Base-by-base conservation (phyloP, 2,329 filamentous ascomycete genomes). In the Penicillium fuscoglaucum region DNA sequence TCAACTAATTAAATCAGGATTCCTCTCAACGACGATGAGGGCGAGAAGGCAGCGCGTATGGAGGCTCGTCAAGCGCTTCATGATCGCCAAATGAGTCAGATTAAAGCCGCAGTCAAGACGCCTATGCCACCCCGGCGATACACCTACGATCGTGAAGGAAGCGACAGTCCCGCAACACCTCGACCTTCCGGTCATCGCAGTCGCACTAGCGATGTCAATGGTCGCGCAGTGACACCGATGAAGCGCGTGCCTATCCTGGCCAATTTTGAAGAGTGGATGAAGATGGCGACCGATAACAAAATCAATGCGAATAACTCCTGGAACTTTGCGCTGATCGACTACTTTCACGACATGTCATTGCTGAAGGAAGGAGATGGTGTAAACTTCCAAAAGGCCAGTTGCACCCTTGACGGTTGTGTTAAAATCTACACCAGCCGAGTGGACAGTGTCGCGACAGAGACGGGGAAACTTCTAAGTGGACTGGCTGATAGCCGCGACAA, bases 221-320 rank as follows among this genome's bases (percentile, higher is more conserved):
- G 88, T 90, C 46, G 86, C 33, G 90, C 89, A 39, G 89, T 96
- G 54, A 97, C 95, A 59, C 95, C 93, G 54, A 93, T 96, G 89
- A 96, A 96, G 83, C 90, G 93, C 61, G 91, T 96, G 29, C 95
- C 95, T 1, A 90, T 99, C 68, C 82, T 99, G 55, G 95, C 95
- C 70, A 99, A 99, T 77, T 99, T 98, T 69, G 95, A 99, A 75
- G 95, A 99, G 74, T 98, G 93, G 95, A 98, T 99, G 92, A 99
- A 98, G 83, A 96, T 99, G 92, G 95, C 95, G 2, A 98, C 95
- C 17, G 95, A 99, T 80, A 99, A 99, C 79, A 95, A 95, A 78
- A 99, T 99, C 82, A 99, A 98, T 74, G 93, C 95, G 49, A 87
- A 89, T 59, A 99, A 99, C 76, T 97, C 93, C 31, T 99, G 95